phyloP scores from a whole-genome alignment of 1,284 basidiomycete species.

The Hypsizygus ulmarius region DNA sequence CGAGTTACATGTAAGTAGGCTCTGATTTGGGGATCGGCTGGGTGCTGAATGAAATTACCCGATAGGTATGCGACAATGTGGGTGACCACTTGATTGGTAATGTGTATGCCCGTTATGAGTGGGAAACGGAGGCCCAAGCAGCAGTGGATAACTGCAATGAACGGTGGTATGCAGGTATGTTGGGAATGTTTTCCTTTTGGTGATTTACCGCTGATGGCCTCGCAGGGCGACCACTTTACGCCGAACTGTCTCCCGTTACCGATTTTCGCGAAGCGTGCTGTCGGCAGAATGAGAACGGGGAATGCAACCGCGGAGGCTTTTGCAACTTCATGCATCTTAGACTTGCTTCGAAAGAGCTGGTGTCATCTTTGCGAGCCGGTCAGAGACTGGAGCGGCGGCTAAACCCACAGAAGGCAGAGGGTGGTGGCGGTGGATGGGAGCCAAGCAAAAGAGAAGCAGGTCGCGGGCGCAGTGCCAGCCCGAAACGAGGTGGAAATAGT shows the following conservation, averaged over 20 bases:
- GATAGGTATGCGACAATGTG: conserved; percentile 95
- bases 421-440: conserved; percentile 79
- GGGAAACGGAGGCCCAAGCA: conserved; percentile 95
- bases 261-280: conserved; percentile 99
- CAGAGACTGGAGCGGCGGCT: conserved; percentile 81
- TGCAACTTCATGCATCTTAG: conserved; percentile 99
- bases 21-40: conserved; percentile 6
- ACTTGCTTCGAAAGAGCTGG: conserved; percentile 79
- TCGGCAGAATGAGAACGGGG: conserved; percentile 95
- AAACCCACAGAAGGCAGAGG: conserved; percentile 59
- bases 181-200: conserved; percentile 5
- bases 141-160: conserved; percentile 94
- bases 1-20: conserved; percentile 82
- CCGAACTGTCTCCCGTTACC: conserved; percentile 97
- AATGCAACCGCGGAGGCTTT: conserved; percentile 94
- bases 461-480: conserved; percentile 70
- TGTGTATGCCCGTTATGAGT: conserved; percentile 97
- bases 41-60: conserved; percentile 4
- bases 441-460: conserved; percentile 64
- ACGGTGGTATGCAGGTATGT: conserved; percentile 94
- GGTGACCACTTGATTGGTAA: conserved; percentile 99
- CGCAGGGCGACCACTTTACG: conserved; percentile 89
- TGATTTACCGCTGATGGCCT: conserved; percentile 10
- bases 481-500: conserved; percentile 56
- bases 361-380: conserved; percentile 75